These are phyloP conservation scores for Eragrostis curvula DNA, from an alignment of 176 grass and related monocot genomes.

Conservation along the genomic window DNA sequence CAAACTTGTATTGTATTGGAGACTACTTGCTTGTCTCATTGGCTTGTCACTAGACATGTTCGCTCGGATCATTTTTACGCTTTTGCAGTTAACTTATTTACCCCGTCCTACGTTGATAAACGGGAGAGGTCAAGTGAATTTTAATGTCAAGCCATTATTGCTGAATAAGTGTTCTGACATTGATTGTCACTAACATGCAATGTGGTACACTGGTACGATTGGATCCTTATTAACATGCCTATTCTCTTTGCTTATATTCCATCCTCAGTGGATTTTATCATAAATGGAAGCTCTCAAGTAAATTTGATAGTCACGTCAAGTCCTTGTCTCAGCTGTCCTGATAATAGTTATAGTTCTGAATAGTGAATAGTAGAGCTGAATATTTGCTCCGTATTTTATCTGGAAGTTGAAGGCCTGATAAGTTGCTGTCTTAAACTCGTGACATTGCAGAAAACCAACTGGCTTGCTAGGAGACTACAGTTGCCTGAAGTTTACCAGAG, in stretches of 20 bases:
- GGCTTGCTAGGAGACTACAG: constrained; percentile 13
- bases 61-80: neutral
- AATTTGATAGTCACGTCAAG: constrained; percentile 4
- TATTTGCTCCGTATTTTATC: constrained; percentile 6
- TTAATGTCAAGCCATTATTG: constrained; percentile 16
- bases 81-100: neutral
- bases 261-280: constrained; percentile 12
- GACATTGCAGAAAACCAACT: constrained; percentile 29
- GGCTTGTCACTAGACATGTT: constrained; percentile 12
- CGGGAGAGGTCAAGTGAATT: neutral
- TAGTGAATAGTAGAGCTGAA: neutral
- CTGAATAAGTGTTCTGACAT: neutral
- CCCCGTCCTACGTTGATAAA: neutral
- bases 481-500: neutral
- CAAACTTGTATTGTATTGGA: neutral
- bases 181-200: too few relatives aligned
- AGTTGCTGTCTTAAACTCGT: constrained; percentile 32
- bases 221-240: neutral
- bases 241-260: constrained; percentile 8
- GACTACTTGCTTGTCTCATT: constrained; percentile 38
- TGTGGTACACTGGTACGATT: neutral
- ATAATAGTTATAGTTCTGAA: neutral
- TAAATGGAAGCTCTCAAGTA: constrained; percentile 2
- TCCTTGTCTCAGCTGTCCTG: constrained; percentile 16
- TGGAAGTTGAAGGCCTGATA: neutral